Percentiles rank a stretch among this genome's conserved stretches.
These are phyloP conservation scores for Gamarada debralockiae DNA, from an alignment of 495 filamentous ascomycete genomes.

Conservation along the genomic window DNA sequence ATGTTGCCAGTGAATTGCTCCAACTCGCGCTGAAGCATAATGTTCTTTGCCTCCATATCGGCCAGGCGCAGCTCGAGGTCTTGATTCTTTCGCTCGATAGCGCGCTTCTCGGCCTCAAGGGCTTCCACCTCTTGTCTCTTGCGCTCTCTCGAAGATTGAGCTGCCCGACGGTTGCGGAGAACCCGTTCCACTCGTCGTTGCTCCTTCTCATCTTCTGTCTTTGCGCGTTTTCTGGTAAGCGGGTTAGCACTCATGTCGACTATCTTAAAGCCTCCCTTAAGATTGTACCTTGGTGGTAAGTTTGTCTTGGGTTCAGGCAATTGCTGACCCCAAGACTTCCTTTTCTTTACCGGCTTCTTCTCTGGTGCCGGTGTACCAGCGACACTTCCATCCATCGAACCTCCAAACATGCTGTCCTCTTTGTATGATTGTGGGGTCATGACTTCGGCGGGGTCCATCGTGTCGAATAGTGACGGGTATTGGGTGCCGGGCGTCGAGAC, in stretches of 20 bases:
- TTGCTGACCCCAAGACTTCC: constrained; percentile 98
- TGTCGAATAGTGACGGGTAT: constrained; percentile 47
- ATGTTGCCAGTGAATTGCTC: constrained; percentile 52
- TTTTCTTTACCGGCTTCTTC: constrained; percentile 87
- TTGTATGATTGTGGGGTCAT: constrained; percentile 41
- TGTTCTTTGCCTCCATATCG: constrained; percentile 62
- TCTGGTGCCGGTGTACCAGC: constrained; percentile 35
- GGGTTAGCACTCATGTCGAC: constrained; percentile 9
- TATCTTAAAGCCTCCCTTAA: background rate
- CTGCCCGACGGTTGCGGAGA: constrained; percentile 89
- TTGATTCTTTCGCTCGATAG: constrained; percentile 64
- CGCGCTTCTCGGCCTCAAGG: constrained; percentile 70
- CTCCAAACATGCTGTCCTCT: constrained; percentile 29
- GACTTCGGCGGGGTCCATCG: constrained; percentile 37
- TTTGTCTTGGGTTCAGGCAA: constrained; percentile 96
- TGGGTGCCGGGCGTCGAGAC: constrained; percentile 47
- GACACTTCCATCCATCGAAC: constrained; percentile 2
- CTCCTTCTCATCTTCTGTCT: constrained; percentile 98
- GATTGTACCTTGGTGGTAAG: constrained; percentile 80
- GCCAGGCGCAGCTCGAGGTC: constrained; percentile 62
- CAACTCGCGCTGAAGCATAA: constrained; percentile 61
- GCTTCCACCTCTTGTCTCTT: constrained; percentile 93
- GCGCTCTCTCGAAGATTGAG: constrained; percentile 92
- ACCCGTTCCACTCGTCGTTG: constrained; percentile 97
- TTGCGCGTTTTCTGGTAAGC: constrained; percentile 78